Conservation (phyloP, 495 filamentous ascomycete genomes). For the Penicilliopsis zonata region DNA sequence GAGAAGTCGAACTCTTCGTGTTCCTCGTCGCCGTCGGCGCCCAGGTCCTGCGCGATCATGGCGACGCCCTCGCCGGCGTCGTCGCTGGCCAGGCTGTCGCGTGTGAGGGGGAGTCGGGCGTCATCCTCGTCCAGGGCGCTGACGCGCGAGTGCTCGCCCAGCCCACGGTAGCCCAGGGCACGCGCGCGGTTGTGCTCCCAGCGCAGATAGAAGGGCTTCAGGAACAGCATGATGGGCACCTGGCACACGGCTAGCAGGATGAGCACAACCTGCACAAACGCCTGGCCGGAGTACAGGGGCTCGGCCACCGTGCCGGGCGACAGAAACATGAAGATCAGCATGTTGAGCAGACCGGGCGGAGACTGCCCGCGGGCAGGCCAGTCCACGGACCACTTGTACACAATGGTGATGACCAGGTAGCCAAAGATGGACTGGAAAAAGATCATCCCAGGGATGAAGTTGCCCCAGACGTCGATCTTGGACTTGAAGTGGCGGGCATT, state of each 20-base stretch:
- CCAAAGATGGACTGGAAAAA: slow-evolving; percentile 99
- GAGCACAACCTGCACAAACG: slow-evolving; percentile 58
- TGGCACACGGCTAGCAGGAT: slow-evolving; percentile 75
- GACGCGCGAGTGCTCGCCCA: slow-evolving; percentile 77
- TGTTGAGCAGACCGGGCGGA: slow-evolving; percentile 87
- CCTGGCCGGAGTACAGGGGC: slow-evolving; percentile 68
- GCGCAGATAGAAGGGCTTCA: slow-evolving; percentile 90
- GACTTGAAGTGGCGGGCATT: slow-evolving; percentile 92
- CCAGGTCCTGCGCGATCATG: slow-evolving; percentile 81
- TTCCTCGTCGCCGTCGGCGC: slow-evolving; percentile 55
- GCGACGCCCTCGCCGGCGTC: slow-evolving; percentile 83
- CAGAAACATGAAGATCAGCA: slow-evolving; percentile 99
- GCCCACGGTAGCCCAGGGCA: slow-evolving; percentile 78
- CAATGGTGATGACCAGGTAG: slow-evolving; percentile 83
- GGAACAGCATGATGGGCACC: slow-evolving; percentile 82
- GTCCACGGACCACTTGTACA: slow-evolving; percentile 94
- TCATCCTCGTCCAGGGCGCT: slow-evolving; percentile 79
- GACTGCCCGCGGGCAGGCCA: slow-evolving; percentile 54
- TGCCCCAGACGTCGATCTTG: slow-evolving; percentile 89
- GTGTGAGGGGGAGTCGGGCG: slow-evolving; percentile 28
- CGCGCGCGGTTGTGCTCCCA: slow-evolving; percentile 85
- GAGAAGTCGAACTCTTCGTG: slow-evolving; percentile 95
- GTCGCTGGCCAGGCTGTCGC: slow-evolving; percentile 65
- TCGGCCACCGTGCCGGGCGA: slow-evolving; percentile 65
- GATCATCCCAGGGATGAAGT: slow-evolving; percentile 95